Conservation (phyloP, 2,329 filamentous ascomycete species). For the Talaromyces albobiverticillius region DNA sequence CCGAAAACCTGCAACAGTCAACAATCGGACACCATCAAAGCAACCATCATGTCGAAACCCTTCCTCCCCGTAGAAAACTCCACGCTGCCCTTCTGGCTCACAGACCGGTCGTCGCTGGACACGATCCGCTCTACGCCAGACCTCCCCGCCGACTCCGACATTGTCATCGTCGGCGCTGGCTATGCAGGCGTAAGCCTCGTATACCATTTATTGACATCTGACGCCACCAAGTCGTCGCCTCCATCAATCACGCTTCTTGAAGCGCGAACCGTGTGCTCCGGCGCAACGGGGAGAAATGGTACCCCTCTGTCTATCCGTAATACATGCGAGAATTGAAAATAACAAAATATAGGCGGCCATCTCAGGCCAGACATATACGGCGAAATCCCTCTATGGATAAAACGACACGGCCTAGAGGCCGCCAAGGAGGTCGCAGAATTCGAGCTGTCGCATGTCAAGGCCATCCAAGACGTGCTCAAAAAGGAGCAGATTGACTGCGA, state of each 20-base stretch:
- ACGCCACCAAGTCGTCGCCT: background rate
- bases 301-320: background rate
- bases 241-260: conserved; percentile 16
- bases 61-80: conserved; percentile 12
- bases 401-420: conserved; percentile 35
- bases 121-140: conserved; percentile 37
- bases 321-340: background rate
- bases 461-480: conserved; percentile 39
- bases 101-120: conserved; percentile 37
- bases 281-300: conserved; percentile 47
- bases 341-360: conserved; percentile 32
- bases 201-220: conserved; percentile 37
- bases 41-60: background rate
- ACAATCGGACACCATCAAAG: too few species aligned
- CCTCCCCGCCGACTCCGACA: conserved; percentile 41
- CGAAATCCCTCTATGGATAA: conserved; percentile 36
- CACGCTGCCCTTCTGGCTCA: conserved; percentile 41
- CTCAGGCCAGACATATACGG: conserved; percentile 43
- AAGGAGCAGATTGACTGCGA: conserved; percentile 47
- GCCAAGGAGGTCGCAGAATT: conserved; percentile 41
- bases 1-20: too few species aligned
- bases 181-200: conserved; percentile 46
- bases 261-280: conserved; percentile 26
- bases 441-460: conserved; percentile 41
- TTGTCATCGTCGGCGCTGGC: conserved; percentile 49